Percentiles rank a stretch among this genome's conserved stretches.
Conservation (phyloP, 495 filamentous ascomycete species). For the Pyronema omphalodes region DNA sequence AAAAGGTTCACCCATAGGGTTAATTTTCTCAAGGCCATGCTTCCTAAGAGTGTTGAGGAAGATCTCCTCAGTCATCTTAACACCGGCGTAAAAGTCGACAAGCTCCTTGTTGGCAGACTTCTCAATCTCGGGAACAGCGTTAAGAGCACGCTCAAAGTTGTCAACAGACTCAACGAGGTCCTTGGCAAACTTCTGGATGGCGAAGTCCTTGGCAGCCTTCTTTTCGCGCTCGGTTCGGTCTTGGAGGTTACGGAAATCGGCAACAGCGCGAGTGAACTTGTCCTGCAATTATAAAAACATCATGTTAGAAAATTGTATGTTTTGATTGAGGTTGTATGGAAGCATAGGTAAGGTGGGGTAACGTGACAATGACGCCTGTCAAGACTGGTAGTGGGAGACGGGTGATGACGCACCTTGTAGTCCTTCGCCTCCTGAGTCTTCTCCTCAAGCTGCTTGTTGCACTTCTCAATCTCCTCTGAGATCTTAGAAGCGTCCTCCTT, state of each 20-base stretch:
- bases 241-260: constrained; percentile 94
- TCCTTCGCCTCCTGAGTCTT: constrained; percentile 40
- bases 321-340: not conserved
- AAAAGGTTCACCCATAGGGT: constrained; percentile 63
- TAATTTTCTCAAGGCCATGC: constrained; percentile 82
- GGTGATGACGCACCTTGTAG: constrained; percentile 47
- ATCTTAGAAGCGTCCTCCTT: not conserved
- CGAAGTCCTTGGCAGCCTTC: constrained; percentile 70
- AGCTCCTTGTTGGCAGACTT: constrained; percentile 43
- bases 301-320: not conserved
- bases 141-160: constrained; percentile 85
- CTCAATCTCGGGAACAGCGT: constrained; percentile 55
- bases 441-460: not conserved
- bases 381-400: not conserved
- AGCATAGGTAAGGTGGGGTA: not conserved
- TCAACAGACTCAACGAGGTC: constrained; percentile 89
- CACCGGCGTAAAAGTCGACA: constrained; percentile 60
- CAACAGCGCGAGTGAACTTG: constrained; percentile 76
- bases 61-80: constrained; percentile 87
- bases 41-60: constrained; percentile 77
- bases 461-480: constrained; percentile 3
- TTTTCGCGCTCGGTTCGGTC: constrained; percentile 84
- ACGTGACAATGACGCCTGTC: not conserved
- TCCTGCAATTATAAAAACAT: constrained; percentile 39
- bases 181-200: constrained; percentile 82